Evolutionary conservation across 192 early-diverging fungal species (phyloP), one percentile per base, ranked within the genome.

Genomic region (Paraglomus brasilianum): DNA sequence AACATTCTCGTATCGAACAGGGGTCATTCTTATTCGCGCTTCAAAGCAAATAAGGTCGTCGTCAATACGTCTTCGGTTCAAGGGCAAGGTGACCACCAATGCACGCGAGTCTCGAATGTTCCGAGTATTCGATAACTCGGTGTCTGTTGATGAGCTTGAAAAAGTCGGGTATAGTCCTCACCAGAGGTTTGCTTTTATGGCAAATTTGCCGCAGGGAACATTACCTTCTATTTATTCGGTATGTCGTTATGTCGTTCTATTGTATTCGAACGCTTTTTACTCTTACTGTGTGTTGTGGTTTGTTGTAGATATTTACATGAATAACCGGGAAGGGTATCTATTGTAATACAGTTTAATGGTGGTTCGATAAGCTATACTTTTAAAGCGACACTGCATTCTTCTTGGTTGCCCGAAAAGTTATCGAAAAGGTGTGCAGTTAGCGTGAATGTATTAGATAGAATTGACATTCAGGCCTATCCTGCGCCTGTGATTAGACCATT

Each of bases 401-500:
- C 57, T 19, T 59, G 57, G 57, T 59, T 59, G 7, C 15, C 57
- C 5, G 57, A 59, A 15, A 7, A 14, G 10, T 38, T 39, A 5
- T 59, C 36, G 19, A 30, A 14, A 7, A 59, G 42, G 42, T 59
- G 57, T 59, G n/a, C 38, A 41, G 36, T 17, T 4, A 36, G 36
- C 8, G 36, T 59, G n/a, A 59, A 59, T 36, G 19, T 59, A 15
- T 59, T 59, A 59, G 57, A 59, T 59, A 14, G 42, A 14, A 39
- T 59, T 36, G 36, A 59, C 42, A 59, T 59, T 15, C 8, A 8
- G 42, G 42, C 38, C 42, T 59, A 42, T 59, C 36, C 57, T 1
- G 38, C 57, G 42, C 57, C 57, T 14, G 5, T 59, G 10, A n/a
- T 59, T 59, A 59, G n/a, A 41, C 57, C 57, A 41, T 59, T 59